Percentiles rank a stretch among this genome's conserved stretches.
Evolutionary conservation across 2,329 filamentous ascomycete species (phyloP).

Genomic region (Colletotrichum falcatum): DNA sequence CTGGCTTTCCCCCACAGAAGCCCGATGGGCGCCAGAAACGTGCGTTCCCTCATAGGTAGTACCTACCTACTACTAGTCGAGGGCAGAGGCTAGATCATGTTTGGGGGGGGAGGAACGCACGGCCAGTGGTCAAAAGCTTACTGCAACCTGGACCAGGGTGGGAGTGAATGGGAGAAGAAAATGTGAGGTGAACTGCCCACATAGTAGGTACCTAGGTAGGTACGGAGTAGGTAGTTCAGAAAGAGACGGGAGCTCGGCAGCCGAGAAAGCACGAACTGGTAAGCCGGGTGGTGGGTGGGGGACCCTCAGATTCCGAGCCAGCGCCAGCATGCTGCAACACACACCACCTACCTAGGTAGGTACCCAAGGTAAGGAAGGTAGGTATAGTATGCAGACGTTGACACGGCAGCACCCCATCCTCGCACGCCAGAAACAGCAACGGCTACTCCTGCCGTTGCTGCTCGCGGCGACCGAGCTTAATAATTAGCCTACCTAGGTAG

Average conservation of each 20-base stretch:
- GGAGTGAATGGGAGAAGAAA: constrained; percentile 3
- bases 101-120: constrained; percentile 33
- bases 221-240: not conserved
- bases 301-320: constrained; percentile 35
- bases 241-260: constrained; percentile 17
- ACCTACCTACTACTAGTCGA: too few species aligned
- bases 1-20: constrained; percentile 38
- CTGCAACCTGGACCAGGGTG: constrained; percentile 19
- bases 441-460: constrained; percentile 12
- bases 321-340: constrained; percentile 1
- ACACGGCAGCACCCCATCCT: constrained; percentile 10
- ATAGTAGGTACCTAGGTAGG: too few species aligned
- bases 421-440: constrained; percentile 15
- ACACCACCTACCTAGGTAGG: too few species aligned
- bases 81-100: constrained; percentile 29
- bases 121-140: constrained; percentile 36
- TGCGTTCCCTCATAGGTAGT: constrained; percentile 30
- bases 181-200: not conserved
- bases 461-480: constrained; percentile 21
- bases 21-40: constrained; percentile 36
- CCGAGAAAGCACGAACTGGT: constrained; percentile 17
- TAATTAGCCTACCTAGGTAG: constrained; percentile 12
- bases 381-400: constrained; percentile 11
- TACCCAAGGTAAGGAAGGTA: too few species aligned
- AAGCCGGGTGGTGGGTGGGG: not conserved